phyloP scores from a whole-genome alignment of 495 filamentous ascomycete species.

The Podospora bellae-mahoneyi region DNA sequence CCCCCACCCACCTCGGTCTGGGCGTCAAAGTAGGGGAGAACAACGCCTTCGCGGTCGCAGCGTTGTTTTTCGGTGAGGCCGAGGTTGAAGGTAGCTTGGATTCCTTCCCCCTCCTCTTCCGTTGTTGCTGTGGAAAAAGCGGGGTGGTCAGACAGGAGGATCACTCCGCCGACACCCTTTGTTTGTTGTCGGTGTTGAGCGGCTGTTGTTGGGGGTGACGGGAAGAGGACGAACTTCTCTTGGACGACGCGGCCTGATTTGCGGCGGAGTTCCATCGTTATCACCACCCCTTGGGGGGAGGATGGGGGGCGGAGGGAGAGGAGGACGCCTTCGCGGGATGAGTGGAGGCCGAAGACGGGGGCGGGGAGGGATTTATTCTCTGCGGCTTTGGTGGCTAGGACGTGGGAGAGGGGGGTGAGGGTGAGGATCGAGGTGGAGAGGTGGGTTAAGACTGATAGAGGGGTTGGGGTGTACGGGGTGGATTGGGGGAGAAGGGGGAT shows the following conservation, averaged over 20 bases:
- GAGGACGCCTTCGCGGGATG: conserved; percentile 71
- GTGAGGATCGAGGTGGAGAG: conserved; percentile 51
- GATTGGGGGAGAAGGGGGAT: conserved; percentile 43
- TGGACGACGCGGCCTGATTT: conserved; percentile 72
- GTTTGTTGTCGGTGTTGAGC: not conserved
- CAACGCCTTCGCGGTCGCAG: conserved; percentile 77
- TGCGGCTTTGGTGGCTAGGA: conserved; percentile 63
- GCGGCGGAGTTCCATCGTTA: conserved; percentile 82
- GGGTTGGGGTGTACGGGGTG: conserved; percentile 59
- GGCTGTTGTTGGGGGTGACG: not conserved
- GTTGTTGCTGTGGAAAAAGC: conserved; percentile 52
- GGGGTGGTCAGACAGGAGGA: conserved; percentile 75
- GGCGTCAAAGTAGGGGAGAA: conserved; percentile 93
- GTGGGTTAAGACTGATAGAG: conserved; percentile 56
- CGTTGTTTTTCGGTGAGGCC: conserved; percentile 87
- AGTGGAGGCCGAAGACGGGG: conserved; percentile 72
- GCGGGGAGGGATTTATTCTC: conserved; percentile 63
- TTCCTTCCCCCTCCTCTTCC: conserved; percentile 45
- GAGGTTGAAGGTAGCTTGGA: conserved; percentile 73
- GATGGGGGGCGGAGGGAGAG: conserved; percentile 44
- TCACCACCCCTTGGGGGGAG: conserved; percentile 55
- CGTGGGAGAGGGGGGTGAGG: conserved; percentile 60
- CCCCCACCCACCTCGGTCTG: conserved; percentile 73
- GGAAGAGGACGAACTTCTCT: conserved; percentile 72
- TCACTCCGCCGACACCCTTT: conserved; percentile 16